phyloP scores from a whole-genome alignment of 2,329 filamentous ascomycete genomes.

The Purpureocillium lavendulum region DNA sequence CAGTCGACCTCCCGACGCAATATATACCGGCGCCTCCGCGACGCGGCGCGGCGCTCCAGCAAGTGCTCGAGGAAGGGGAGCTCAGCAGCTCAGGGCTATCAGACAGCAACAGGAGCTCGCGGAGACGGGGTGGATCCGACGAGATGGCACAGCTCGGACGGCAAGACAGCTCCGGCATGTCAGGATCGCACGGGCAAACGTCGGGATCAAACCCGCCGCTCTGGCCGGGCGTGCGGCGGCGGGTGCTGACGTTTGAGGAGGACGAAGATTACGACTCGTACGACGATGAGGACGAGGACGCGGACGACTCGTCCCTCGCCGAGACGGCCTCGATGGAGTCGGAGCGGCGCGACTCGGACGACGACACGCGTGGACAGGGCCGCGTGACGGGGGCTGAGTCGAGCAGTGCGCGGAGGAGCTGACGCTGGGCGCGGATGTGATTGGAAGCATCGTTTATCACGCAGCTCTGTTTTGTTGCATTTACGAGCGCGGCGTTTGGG shows the following conservation, averaged over 20 bases:
- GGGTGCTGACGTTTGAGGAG: constrained; percentile 21
- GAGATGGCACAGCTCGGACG: constrained; percentile 8
- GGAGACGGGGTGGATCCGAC: constrained; percentile 6
- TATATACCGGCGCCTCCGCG: constrained; percentile 55
- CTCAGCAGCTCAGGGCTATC: constrained; percentile 4
- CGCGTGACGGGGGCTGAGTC: not conserved
- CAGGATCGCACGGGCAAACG: not conserved
- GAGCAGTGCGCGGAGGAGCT: not conserved
- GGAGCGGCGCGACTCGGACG: constrained; percentile 16
- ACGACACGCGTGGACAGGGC: constrained; percentile 7
- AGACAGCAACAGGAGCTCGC: constrained; percentile 14
- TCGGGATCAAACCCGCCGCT: constrained; percentile 25
- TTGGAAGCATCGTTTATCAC: not conserved
- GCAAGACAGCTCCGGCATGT: constrained; percentile 13
- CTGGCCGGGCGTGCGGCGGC: constrained; percentile 31
- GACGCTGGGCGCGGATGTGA: too few relatives aligned
- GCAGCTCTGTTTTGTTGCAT: not conserved
- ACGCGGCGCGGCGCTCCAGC: constrained; percentile 46
- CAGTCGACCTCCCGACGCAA: constrained; percentile 47
- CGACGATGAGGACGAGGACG: constrained; percentile 3
- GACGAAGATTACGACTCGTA: constrained; percentile 25
- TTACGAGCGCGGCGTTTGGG: constrained; percentile 2
- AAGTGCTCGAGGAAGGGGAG: constrained; percentile 47
- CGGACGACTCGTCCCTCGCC: constrained; percentile 17
- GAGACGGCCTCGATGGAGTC: constrained; percentile 19